Evolutionary conservation across 2,329 filamentous ascomycete genomes (phyloP), one percentile per base, ranked within the genome.

Genomic region (Botrytis fabae): DNA sequence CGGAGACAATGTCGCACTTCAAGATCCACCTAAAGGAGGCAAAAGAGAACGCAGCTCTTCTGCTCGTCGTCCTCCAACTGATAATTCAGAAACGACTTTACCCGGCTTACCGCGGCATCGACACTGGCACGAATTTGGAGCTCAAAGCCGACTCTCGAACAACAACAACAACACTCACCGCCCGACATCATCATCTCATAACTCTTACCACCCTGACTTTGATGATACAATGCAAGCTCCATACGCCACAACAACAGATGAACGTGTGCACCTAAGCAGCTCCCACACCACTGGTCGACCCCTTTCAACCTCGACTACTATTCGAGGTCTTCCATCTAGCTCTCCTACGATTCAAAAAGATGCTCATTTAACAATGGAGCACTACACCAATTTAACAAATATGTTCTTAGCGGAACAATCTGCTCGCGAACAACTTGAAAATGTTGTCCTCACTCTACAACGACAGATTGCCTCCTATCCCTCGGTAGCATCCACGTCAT

Each of bases 381-480:
- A 88, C 68, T 87, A 87, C 74, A 82, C 83, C 10, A 84, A 83
- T 2, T 82, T 91, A 25, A 79, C 86, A 42, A 83, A 84, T 25
- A 83, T 90, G 72, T 82, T 91, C 40, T 84, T 89, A 73, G 83
- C 84, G 1, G 89, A 91, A 78, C 87, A 88, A 40, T 84, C 84
- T 0, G 86, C 87, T 8, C 85, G 89, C 8, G 83, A 85, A 72
- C 82, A 84, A 6, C 84, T 91, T 7, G 89, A 91, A 78, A 81
- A 83, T 2, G 85, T 90, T 73, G 87, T 91, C 46, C 85, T 83
- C 72, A 85, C 83, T 60, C 82, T 91, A 9, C 77, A 80, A 64
- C 74, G 75, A 12, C 78, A 79, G 72, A 46, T 69, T 32, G 51
- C 38, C 60, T 81, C n/a, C 63, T 74, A 32, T 68, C 73, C 9